Conservation (phyloP, 495 filamentous ascomycete genomes). For the Acidomyces sp. region DNA sequence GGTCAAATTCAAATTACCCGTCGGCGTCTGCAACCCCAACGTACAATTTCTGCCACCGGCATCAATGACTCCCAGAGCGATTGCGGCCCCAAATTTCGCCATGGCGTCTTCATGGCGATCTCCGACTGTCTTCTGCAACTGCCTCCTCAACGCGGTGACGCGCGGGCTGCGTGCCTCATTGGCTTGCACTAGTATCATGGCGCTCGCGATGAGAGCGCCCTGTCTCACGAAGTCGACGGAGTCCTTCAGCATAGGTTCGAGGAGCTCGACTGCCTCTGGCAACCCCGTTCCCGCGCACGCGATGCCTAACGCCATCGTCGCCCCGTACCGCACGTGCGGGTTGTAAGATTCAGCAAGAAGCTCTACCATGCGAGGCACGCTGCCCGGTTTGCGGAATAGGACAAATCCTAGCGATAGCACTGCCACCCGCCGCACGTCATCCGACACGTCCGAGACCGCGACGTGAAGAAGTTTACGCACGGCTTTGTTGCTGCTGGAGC, state of each 20-base stretch:
- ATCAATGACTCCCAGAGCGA: constrained; percentile 94
- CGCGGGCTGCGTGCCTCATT: constrained; percentile 64
- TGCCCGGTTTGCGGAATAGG: constrained; percentile 92
- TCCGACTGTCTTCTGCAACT: constrained; percentile 62
- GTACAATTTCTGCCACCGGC: constrained; percentile 97
- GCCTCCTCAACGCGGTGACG: constrained; percentile 49
- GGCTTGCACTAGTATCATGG: constrained; percentile 98
- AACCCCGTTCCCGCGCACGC: constrained; percentile 94
- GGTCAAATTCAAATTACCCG: constrained; percentile 93
- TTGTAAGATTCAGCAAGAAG: constrained; percentile 96
- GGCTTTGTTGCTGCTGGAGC: constrained; percentile 95
- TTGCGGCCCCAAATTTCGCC: constrained; percentile 93
- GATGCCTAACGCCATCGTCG: constrained; percentile 96
- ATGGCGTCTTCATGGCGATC: constrained; percentile 98
- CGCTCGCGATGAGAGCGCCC: constrained; percentile 83
- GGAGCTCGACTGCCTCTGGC: constrained; percentile 89
- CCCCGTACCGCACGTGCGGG: constrained; percentile 95
- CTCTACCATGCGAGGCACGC: constrained; percentile 98
- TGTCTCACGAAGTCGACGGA: constrained; percentile 97
- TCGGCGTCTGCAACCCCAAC: constrained; percentile 92
- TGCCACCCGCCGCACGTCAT: constrained; percentile 92
- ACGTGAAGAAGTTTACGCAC: constrained; percentile 94
- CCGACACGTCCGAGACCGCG: constrained; percentile 95
- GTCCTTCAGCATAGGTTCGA: constrained; percentile 99
- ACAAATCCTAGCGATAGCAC: constrained; percentile 99